These are phyloP conservation scores for Tuctoria greenei DNA, from an alignment of 176 grass and related monocot genomes.

Conservation along the genomic window DNA sequence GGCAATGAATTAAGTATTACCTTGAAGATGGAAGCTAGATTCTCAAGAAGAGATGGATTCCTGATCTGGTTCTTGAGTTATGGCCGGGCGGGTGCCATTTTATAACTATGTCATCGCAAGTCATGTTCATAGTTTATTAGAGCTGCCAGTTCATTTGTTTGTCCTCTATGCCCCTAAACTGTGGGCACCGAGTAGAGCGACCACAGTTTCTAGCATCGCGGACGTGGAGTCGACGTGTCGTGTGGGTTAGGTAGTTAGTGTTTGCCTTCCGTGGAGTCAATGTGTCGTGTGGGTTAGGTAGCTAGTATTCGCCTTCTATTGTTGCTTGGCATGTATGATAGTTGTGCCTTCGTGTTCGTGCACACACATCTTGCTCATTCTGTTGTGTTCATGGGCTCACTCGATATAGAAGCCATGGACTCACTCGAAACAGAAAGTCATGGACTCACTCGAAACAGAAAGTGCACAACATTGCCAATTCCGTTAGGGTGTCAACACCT, in stretches of 20 bases:
- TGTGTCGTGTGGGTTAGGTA: too few species aligned
- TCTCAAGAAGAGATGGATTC: background rate
- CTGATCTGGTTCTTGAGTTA: background rate
- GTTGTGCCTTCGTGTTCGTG: background rate
- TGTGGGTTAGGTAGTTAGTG: background rate
- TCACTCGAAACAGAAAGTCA: background rate
- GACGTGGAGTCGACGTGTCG: background rate
- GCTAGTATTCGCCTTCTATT: background rate
- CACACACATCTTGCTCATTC: background rate
- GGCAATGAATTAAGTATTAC: background rate
- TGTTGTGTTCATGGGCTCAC: background rate
- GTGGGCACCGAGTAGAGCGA: background rate
- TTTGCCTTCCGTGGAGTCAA: background rate
- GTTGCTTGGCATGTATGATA: background rate
- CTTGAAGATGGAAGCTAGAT: background rate
- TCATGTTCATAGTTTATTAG: background rate
- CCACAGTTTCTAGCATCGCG: background rate
- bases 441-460: background rate
- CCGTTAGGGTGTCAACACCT: background rate
- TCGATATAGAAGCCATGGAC: background rate
- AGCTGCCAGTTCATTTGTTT: conserved; percentile 9
- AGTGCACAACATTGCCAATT: background rate
- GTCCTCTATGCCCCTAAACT: conserved; percentile 23
- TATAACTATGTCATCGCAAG: conserved; percentile 20
- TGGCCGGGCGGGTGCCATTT: background rate